Base-by-base conservation (phyloP, 305 asterid genomes). In the Rubia occidens region DNA sequence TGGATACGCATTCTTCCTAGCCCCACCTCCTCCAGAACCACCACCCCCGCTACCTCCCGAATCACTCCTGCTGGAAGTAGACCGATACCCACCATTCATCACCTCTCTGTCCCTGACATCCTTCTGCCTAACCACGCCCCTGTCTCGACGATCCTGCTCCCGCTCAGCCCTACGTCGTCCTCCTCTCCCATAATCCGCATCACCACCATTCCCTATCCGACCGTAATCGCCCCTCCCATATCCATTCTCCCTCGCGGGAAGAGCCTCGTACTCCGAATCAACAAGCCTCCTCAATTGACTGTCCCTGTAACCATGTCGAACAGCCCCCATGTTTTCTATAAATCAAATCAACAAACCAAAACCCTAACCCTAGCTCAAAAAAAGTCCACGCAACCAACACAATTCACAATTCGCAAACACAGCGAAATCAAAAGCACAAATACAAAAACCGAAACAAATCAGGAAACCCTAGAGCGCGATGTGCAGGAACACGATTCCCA, bases 261-360 rank as follows among this genome's bases (percentile, higher is more conserved):
- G 24, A 53, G 58, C 81, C 77, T 77, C 85, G 1, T 82, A 74
- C 73, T 85, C 95, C 37, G 84, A 69, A 73, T 86, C 89, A 5
- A 86, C 88, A 4, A 85, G 87, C 53, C 80, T 87, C 76, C 87
- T 82, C 56, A 85, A 85, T 71, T 86, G 95, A 75, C 76, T 79
- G 58, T 82, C 95, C 70, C 87, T 83, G 79, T 78, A 84, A 61
- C 88, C 90, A 76, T 85, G 92, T 60, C 86, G 89, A 67, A 93
- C 96, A 76, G 88, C 85, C 5, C 89, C 93, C 98, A 89, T 92
- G 75, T 71, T 11, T 56, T 70, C 55, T 53, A 49, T 32, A 62
- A 39, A 58, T 62, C 37, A 18, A 56, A 21, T 14, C 35, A 29
- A 8, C 68, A 3, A 65, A 55, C 44, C 54, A 70, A 21, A 64